Evolutionary conservation across 2,329 filamentous ascomycete species (phyloP).

Genomic region (Fusarium acutatum): DNA sequence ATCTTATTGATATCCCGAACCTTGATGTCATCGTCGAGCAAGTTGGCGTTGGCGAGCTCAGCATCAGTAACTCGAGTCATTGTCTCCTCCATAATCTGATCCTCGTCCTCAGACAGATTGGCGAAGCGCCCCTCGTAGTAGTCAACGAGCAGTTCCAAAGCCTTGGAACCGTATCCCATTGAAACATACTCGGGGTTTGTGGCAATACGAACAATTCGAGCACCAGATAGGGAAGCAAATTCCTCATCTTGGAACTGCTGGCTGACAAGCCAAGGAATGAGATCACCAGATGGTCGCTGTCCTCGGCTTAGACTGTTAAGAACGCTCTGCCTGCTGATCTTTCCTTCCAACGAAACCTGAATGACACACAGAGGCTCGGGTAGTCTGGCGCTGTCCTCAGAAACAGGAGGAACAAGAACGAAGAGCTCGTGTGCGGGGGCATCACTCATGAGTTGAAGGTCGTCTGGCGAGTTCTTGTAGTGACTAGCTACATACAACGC

Average conservation of each 20-base stretch:
- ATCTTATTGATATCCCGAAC: conserved; percentile 90
- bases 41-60: conserved; percentile 77
- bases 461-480: conserved; percentile 98
- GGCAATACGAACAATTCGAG: conserved; percentile 90
- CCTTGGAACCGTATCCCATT: conserved; percentile 94
- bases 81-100: conserved; percentile 61
- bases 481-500: conserved; percentile 95
- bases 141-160: conserved; percentile 84
- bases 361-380: conserved; percentile 95
- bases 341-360: conserved; percentile 92
- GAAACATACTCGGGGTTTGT: conserved; percentile 92
- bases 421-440: conserved; percentile 96
- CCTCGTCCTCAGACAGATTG: conserved; percentile 77
- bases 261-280: conserved; percentile 97
- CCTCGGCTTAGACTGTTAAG: conserved; percentile 89
- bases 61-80: conserved; percentile 84
- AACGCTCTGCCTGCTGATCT: conserved; percentile 93
- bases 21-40: conserved; percentile 88
- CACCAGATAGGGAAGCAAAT: conserved; percentile 92
- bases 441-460: conserved; percentile 98
- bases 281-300: conserved; percentile 86
- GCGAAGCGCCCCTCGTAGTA: conserved; percentile 96
- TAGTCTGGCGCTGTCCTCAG: conserved; percentile 78
- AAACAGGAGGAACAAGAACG: conserved; percentile 87
- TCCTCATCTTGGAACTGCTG: conserved; percentile 99